A percentile compares a stretch with the other conserved stretches of the same genome.
These are phyloP conservation scores for Diplocarpon rosae DNA, from an alignment of 2,329 filamentous ascomycete species.

Conservation along the genomic window DNA sequence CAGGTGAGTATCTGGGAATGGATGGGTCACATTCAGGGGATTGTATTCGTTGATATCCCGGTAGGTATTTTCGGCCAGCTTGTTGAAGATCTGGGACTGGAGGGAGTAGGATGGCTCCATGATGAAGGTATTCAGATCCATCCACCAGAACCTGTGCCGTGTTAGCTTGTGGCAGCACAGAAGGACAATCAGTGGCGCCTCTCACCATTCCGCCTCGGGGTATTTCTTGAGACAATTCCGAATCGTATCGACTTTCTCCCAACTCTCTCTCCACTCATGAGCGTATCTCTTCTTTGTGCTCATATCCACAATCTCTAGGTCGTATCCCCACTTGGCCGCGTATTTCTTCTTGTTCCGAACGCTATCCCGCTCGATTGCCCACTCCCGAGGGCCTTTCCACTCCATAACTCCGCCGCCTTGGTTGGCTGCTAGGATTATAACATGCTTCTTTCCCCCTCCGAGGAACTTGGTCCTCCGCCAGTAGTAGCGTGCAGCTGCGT, in stretches of 20 bases:
- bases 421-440: slow-evolving; percentile 88
- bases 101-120: slow-evolving; percentile 93
- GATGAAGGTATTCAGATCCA: slow-evolving; percentile 93
- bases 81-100: slow-evolving; percentile 80
- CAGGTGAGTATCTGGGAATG: slow-evolving; percentile 61
- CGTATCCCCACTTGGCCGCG: slow-evolving; percentile 79
- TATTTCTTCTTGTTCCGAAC: slow-evolving; percentile 92
- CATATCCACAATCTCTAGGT: slow-evolving; percentile 95
- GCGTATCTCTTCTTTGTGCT: slow-evolving; percentile 97
- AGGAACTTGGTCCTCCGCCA: slow-evolving; percentile 65
- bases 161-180: neutral
- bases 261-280: slow-evolving; percentile 97
- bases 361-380: slow-evolving; percentile 96
- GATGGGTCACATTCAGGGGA: slow-evolving; percentile 85
- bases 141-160: slow-evolving; percentile 87
- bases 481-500: slow-evolving; percentile 33
- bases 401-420: slow-evolving; percentile 97
- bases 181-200: slow-evolving; percentile 6
- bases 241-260: slow-evolving; percentile 97
- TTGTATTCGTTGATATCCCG: slow-evolving; percentile 96
- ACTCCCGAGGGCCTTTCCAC: slow-evolving; percentile 94
- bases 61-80: slow-evolving; percentile 65
- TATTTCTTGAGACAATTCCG: slow-evolving; percentile 85
- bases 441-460: slow-evolving; percentile 81
- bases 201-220: slow-evolving; percentile 89